A percentile compares a stretch with the other conserved stretches of the same genome.
These are phyloP conservation scores for Sphaerosporella brunnea DNA, from an alignment of 495 filamentous ascomycete genomes.

Conservation along the genomic window DNA sequence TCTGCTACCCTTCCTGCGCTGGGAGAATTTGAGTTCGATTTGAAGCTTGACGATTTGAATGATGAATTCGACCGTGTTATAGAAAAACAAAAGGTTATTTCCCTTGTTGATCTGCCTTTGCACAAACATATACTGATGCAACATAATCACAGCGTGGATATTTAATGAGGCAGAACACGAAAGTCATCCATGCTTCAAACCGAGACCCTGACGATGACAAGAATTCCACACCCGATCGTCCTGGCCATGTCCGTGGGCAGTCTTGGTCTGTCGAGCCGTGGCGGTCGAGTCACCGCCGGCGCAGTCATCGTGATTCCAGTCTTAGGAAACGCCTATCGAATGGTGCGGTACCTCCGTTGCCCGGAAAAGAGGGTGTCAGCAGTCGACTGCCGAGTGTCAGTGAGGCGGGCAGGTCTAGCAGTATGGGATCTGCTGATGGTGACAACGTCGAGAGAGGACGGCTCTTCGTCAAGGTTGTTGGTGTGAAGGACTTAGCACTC, in stretches of 20 bases:
- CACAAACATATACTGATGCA: too few relatives aligned
- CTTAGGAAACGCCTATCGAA: slow-evolving; percentile 41
- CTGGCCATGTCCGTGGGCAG: slow-evolving; percentile 48
- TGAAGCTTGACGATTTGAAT: slow-evolving; percentile 47
- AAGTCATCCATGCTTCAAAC: slow-evolving; percentile 77
- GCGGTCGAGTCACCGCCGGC: slow-evolving; percentile 60
- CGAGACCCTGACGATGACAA: slow-evolving; percentile 37
- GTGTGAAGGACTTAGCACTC: slow-evolving; percentile 83
- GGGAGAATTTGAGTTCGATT: slow-evolving; percentile 42
- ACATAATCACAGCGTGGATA: slow-evolving; percentile 96
- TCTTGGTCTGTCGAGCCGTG: slow-evolving; percentile 94
- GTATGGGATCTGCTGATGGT: slow-evolving; percentile 41
- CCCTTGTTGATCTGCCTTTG: too few relatives aligned
- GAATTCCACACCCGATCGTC: slow-evolving; percentile 49
- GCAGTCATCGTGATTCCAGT: slow-evolving; percentile 41
- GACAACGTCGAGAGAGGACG: slow-evolving; percentile 81
- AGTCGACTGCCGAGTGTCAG: slow-evolving; percentile 32
- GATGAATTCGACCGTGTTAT: slow-evolving; percentile 90
- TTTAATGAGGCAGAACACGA: slow-evolving; percentile 96
- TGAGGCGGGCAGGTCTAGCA: slow-evolving; percentile 15
- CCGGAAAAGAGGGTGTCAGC: slow-evolving; percentile 59
- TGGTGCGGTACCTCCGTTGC: slow-evolving; percentile 58
- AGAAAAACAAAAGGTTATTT: slow-evolving; percentile 98
- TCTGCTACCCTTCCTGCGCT: slow-evolving; percentile 53
- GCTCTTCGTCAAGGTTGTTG: slow-evolving; percentile 91